Evolutionary conservation across 345 rosid genomes (phyloP), one percentile per base, ranked within the genome.

Genomic region (Xanthoceras sorbifolium): DNA sequence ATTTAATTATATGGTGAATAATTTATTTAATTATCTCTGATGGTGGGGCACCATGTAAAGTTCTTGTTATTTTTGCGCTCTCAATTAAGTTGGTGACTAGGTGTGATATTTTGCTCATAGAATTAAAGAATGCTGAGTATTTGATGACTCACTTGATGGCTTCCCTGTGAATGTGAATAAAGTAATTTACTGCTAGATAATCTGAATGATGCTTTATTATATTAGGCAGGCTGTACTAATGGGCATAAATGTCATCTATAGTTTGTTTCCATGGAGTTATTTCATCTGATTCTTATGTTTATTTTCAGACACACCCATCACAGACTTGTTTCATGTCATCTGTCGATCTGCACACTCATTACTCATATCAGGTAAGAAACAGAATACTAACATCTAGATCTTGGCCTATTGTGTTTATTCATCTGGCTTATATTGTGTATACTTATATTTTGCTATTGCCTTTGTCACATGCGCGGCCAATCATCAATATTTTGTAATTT

Each of bases 271-370:
- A 44, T 76, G 68, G 42, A 32, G 14, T 78, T 71, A 63, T 26
- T 7, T 59, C 55, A 15, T 59, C 67, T 73, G 72, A 77, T 81
- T 83, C 26, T 74, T 86, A 18, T 44, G 22, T 79, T 76, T 55
- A 50, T 78, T 84, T 85, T 77, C 93, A 96, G 99, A 96, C 99
- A 20, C 98, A 96, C 78, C 99, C 99, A 60, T 84, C 98, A 1
- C 98, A 96, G 81, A 92, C 97, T 67, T 96, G 97, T 84, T 96
- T 96, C 88, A 96, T 93, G 99, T 96, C 99, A 63, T 96, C 99
- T 6, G 97, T 96, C 70, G 99, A 93, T 88, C 91, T 96, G 78
- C 99, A 96, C 78, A 96, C 98, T 22, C 99, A 96, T 83, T 96
- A 96, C 88, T 96, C 98, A 0, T 96, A 96, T 77, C 99, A 96